phyloP scores from a whole-genome alignment of 83 land plant genomes.

The Picea abies region DNA sequence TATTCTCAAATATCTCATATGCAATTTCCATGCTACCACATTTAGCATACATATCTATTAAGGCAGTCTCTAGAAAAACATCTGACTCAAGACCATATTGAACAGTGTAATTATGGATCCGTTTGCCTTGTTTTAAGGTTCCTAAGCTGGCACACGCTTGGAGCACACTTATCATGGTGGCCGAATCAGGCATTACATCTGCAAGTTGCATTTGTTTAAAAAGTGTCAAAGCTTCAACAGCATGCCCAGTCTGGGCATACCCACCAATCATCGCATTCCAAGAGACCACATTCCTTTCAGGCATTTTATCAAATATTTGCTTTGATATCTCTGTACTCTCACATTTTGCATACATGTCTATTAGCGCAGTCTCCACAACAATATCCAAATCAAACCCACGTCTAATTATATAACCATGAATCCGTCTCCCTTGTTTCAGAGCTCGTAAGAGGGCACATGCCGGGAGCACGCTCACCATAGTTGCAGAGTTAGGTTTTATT shows the following conservation, averaged over 20 bases:
- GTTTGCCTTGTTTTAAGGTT: neutral
- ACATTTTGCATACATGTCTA: slow-evolving; percentile 70
- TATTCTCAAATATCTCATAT: neutral
- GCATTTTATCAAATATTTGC: slow-evolving; percentile 39
- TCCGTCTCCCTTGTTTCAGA: slow-evolving; percentile 4
- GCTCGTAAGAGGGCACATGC: neutral
- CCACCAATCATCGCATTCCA: slow-evolving; percentile 70
- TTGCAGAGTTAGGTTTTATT: neutral
- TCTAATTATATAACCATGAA: slow-evolving; percentile 14
- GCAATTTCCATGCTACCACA: neutral
- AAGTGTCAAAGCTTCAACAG: slow-evolving; percentile 39
- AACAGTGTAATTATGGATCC: neutral
- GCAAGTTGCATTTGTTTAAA: slow-evolving; percentile 36
- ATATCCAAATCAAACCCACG: slow-evolving; percentile 6
- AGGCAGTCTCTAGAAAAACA: neutral
- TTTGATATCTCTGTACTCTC: slow-evolving; percentile 34
- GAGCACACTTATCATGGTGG: slow-evolving; percentile 55
- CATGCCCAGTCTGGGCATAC: slow-evolving; percentile 58
- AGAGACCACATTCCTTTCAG: slow-evolving; percentile 35
- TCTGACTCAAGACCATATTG: neutral
- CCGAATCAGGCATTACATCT: slow-evolving; percentile 32
- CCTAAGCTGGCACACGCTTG: slow-evolving; percentile 16
- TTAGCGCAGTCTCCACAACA: slow-evolving; percentile 39
- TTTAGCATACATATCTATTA: slow-evolving; percentile 4
- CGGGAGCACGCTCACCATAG: neutral